Percentiles rank a stretch among this genome's conserved stretches.
phyloP scores from a whole-genome alignment of 305 asterid species.

The Fraxinus ornus region DNA sequence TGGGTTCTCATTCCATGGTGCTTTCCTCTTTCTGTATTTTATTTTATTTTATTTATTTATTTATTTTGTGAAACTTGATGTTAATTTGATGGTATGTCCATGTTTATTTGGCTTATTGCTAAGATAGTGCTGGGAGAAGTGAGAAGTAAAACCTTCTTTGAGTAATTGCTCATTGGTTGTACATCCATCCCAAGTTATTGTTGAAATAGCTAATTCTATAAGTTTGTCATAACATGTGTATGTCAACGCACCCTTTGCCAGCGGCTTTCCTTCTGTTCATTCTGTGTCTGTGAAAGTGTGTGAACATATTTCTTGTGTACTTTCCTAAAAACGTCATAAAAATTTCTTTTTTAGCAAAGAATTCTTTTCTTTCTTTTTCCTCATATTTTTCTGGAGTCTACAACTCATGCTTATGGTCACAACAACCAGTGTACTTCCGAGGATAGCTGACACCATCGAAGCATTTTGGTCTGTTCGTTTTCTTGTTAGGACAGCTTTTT shows the following conservation, averaged over 20 bases:
- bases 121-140: slow-evolving; percentile 6
- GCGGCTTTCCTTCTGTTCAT: neutral
- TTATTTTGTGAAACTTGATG: neutral
- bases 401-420: neutral
- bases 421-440: slow-evolving; percentile 1
- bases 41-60: neutral
- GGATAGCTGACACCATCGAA: slow-evolving; percentile 11
- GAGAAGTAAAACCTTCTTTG: neutral
- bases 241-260: neutral
- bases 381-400: neutral
- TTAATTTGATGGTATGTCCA: slow-evolving; percentile 6
- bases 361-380: neutral
- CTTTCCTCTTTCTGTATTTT: neutral
- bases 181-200: neutral
- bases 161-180: neutral
- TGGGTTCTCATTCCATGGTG: slow-evolving; percentile 96
- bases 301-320: slow-evolving; percentile 9
- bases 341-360: neutral
- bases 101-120: slow-evolving; percentile 11
- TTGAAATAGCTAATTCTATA: neutral
- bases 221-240: neutral
- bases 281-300: neutral
- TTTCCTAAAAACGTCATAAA: neutral
- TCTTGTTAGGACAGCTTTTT: neutral
- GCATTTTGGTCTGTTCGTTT: neutral